phyloP scores from a whole-genome alignment of 2,329 filamentous ascomycete species.

The Fusarium redolens region DNA sequence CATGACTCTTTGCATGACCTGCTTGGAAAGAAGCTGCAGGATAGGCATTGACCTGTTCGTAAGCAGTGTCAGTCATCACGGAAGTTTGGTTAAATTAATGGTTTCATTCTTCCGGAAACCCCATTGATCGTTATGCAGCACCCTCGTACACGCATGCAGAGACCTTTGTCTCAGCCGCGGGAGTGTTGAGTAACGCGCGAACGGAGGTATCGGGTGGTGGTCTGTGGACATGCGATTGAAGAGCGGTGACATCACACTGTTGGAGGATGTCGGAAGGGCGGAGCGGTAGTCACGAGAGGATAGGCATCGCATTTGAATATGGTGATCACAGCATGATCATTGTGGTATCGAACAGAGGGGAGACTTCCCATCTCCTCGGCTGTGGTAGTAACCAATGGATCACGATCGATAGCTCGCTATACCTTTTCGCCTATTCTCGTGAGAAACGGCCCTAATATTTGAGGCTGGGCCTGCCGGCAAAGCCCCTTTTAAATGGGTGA shows the following conservation, averaged over 20 bases:
- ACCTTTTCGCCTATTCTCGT: conserved; percentile 3
- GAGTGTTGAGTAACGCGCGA: conserved; percentile 4
- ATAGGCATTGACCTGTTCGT: not conserved
- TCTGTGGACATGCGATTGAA: conserved; percentile 2
- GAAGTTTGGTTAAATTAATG: not conserved
- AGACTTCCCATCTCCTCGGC: not conserved
- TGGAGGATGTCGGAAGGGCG: not conserved
- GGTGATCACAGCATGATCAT: not conserved
- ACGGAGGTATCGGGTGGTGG: not conserved
- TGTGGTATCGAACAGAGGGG: not conserved
- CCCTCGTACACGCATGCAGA: conserved; percentile 1
- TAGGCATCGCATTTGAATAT: not conserved
- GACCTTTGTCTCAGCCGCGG: conserved; percentile 6
- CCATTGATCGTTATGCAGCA: conserved; percentile 2
- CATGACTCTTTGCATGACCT: conserved; percentile 1
- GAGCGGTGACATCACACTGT: conserved; percentile 14
- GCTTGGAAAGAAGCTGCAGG: not conserved
- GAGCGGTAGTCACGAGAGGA: not conserved
- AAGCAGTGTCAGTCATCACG: not conserved
- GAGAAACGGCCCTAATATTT: conserved; percentile 27
- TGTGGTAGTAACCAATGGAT: not conserved
- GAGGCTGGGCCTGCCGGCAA: not conserved
- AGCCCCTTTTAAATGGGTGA: conserved; percentile 3
- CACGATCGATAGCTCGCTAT: conserved; percentile 7
- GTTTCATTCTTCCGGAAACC: not conserved